Percentiles rank a stretch among this genome's conserved stretches.
These are phyloP conservation scores for Verticillium longisporum DNA, from an alignment of 2,329 filamentous ascomycete species.

Conservation along the genomic window DNA sequence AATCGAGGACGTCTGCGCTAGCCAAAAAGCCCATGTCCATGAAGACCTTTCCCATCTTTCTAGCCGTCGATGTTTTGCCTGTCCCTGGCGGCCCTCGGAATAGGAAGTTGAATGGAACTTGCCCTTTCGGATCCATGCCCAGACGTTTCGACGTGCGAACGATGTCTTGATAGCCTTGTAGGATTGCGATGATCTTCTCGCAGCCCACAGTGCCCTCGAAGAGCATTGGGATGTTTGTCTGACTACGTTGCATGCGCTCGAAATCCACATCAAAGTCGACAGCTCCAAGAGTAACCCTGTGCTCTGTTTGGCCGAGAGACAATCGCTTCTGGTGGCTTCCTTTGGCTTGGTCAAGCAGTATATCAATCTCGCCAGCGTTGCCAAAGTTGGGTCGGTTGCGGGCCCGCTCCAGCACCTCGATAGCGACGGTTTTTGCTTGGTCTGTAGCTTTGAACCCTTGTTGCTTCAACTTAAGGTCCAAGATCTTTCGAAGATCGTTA, in stretches of 20 bases:
- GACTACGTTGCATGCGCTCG: conserved; percentile 39
- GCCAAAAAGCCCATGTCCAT: conserved; percentile 61
- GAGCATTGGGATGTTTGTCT: conserved; percentile 42
- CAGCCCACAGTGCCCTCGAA: conserved; percentile 55
- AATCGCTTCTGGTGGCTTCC: conserved; percentile 14
- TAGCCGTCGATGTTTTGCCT: conserved; percentile 66
- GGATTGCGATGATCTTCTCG: conserved; percentile 42
- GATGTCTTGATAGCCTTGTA: conserved; percentile 48
- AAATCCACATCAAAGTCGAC: conserved; percentile 54
- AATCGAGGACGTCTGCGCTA: conserved; percentile 53
- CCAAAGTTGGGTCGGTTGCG: conserved; percentile 62
- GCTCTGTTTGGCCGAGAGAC: neutral
- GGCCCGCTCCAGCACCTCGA: conserved; percentile 53
- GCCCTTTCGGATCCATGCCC: conserved; percentile 46
- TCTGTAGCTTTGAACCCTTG: conserved; percentile 46
- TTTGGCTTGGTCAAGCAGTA: conserved; percentile 42
- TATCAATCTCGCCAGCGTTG: conserved; percentile 70
- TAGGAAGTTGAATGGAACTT: conserved; percentile 61
- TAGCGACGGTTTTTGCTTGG: conserved; percentile 43
- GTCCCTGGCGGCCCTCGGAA: conserved; percentile 63
- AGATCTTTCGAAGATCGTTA: conserved; percentile 48
- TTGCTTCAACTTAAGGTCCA: conserved; percentile 55
- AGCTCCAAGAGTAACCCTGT: conserved; percentile 20
- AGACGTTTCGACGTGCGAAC: conserved; percentile 43
- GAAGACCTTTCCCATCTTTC: conserved; percentile 68